Evolutionary conservation across 345 rosid genomes (phyloP).

Genomic region (Heritiera fomes): DNA sequence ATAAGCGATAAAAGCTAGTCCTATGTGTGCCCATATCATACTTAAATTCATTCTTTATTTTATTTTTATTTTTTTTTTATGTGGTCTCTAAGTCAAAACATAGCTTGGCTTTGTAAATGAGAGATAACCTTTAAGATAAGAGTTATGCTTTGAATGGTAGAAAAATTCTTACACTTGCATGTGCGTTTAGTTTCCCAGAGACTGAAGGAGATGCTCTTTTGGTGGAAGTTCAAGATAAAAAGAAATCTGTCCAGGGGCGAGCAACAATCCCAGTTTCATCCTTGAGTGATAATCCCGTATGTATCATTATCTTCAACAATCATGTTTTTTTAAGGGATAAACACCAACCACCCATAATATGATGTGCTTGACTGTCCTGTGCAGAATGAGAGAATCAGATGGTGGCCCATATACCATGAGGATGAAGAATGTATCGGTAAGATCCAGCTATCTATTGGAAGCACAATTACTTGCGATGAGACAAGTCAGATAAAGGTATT

Average conservation of each 20-base stretch:
- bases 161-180: constrained; percentile 25
- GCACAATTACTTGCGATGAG: constrained; percentile 65
- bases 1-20: background rate
- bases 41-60: background rate
- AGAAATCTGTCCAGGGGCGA: constrained; percentile 68
- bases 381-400: constrained; percentile 76
- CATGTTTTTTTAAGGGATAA: constrained; percentile 15
- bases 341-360: background rate
- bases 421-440: constrained; percentile 97
- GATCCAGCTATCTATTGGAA: constrained; percentile 79
- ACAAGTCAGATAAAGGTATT: constrained; percentile 73
- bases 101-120: background rate
- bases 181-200: constrained; percentile 74
- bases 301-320: constrained; percentile 29
- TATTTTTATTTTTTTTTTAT: no score
- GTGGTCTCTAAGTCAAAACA: constrained; percentile 19
- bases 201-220: constrained; percentile 77
- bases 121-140: constrained; percentile 1
- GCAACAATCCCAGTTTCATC: constrained; percentile 68
- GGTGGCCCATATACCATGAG: constrained; percentile 91
- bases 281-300: constrained; percentile 71
- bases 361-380: constrained; percentile 20
- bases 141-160: constrained; percentile 7
- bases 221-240: constrained; percentile 79
- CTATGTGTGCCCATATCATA: background rate